Conservation (phyloP, 192 early-diverging fungal species). For the Podila clonocystis region DNA sequence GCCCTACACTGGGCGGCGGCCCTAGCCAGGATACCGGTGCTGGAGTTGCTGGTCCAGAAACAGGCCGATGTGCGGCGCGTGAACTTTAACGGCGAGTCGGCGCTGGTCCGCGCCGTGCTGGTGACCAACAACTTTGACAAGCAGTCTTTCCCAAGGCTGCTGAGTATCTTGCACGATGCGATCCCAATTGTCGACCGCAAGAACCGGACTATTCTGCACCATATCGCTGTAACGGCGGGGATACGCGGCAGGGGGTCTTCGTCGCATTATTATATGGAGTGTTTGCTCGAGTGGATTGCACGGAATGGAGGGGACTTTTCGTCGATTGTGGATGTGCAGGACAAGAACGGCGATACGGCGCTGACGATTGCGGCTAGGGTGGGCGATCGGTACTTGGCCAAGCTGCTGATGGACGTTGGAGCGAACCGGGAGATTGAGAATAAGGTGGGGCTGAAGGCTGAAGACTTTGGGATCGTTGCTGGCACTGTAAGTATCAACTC, state of each 20-base stretch:
- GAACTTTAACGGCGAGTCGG: slow-evolving; percentile 89
- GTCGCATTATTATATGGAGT: slow-evolving; percentile 91
- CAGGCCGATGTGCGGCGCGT: slow-evolving; percentile 74
- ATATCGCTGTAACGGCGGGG: slow-evolving; percentile 81
- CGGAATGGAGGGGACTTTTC: slow-evolving; percentile 57
- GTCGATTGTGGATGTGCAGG: slow-evolving; percentile 68
- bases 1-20: slow-evolving; percentile 97
- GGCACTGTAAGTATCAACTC: slow-evolving; percentile 19
- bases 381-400: slow-evolving; percentile 75
- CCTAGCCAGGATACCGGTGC: slow-evolving; percentile 76
- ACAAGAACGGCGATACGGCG: slow-evolving; percentile 85
- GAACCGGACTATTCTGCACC: slow-evolving; percentile 89
- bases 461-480: slow-evolving; percentile 70
- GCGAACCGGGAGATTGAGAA: slow-evolving; percentile 81
- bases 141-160: slow-evolving; percentile 79
- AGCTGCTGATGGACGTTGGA: slow-evolving; percentile 78
- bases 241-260: slow-evolving; percentile 72
- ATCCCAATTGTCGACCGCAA: slow-evolving; percentile 78
- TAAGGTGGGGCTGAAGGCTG: slow-evolving; percentile 78
- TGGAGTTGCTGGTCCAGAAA: slow-evolving; percentile 79
- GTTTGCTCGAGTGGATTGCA: slow-evolving; percentile 75
- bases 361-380: slow-evolving; percentile 87
- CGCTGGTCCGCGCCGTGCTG: slow-evolving; percentile 88
- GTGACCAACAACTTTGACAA: slow-evolving; percentile 86
- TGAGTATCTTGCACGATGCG: slow-evolving; percentile 78